Base-by-base conservation (phyloP, 805 yeast genomes). In the Candida nitratophila region DNA sequence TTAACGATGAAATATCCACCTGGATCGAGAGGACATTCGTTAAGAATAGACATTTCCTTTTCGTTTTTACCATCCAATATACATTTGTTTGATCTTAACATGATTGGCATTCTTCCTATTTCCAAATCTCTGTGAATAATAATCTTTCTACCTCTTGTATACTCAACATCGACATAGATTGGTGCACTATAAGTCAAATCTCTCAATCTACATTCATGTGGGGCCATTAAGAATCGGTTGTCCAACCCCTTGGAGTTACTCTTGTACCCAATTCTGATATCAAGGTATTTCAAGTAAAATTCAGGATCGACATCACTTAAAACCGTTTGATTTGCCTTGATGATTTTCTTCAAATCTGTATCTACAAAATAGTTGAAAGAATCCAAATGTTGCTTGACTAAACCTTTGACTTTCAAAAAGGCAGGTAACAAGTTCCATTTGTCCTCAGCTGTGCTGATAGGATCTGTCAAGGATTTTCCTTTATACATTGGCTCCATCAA, bases 31-130 rank as follows among this genome's bases (percentile, higher is more conserved):
- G 99, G 99, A 65, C 99, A 93, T 65, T 93, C 99, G 54, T 86
- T 83, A 52, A 86, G 71, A 22, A 68, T 68, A 0, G 99, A 97
- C 98, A 93, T 91, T 53, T 79, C 83, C 27, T 69, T 63, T 56
- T 91, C 96, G 41, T 79, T 71, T 40, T 85, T 80, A 17, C 89
- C 95, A 49, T 79, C 79, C 47, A 93, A 69, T 31, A 87, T 81
- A 74, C 99, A 93, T 61, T 89, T 88, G 60, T 88, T 86, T 22
- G 96, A 86, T 55, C 97, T 75, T 54, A 93, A 73, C 99, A 93
- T 93, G 56, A 93, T 82, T n/a, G 99, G 99, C 96, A 93, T 93
- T 58, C 96, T 78, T 31, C 99, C 99, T 48, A 93, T 91, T 61
- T 90, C 97, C 47, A 93, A 76, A 59, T 88, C 95, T 55, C 85